Evolutionary conservation across 371 early-diverging fungal species (phyloP).

Genomic region (Funneliformis caledonium): DNA sequence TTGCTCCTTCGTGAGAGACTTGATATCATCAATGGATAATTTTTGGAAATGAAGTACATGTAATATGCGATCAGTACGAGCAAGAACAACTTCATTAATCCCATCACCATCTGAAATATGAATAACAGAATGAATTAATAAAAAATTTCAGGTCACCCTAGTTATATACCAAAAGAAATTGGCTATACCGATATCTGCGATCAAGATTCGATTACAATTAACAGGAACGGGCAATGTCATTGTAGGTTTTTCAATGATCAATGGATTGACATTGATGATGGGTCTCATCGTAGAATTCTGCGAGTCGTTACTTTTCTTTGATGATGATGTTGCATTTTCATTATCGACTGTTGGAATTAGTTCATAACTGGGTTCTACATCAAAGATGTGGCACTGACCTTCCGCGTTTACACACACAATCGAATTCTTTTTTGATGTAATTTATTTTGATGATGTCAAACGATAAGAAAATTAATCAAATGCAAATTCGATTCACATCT

Average conservation of each 20-base stretch:
- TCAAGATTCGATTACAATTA: conserved; percentile 76
- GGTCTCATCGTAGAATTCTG: background rate
- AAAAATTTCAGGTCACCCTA: background rate
- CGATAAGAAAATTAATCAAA: background rate
- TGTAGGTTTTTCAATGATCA: conserved; percentile 64
- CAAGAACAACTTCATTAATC: conserved; percentile 75
- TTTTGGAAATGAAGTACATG: conserved; percentile 64
- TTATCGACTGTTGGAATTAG: background rate
- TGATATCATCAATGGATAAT: background rate
- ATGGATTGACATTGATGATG: conserved; percentile 35
- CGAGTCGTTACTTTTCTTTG: background rate
- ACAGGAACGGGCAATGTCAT: conserved; percentile 77
- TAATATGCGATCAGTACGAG: conserved; percentile 81
- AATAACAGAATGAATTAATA: background rate
- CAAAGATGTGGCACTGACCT: conserved; percentile 71
- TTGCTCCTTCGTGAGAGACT: background rate
- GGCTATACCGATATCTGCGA: conserved; percentile 70
- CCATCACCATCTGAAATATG: conserved; percentile 66
- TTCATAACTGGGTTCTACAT: conserved; percentile 32
- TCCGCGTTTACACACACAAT: conserved; percentile 70
- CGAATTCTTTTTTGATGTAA: conserved; percentile 48
- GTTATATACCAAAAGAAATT: background rate
- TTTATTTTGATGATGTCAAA: background rate
- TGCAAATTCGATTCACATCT: background rate
- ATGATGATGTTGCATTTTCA: background rate